phyloP scores from a whole-genome alignment of 2,329 filamentous ascomycete species.

The Xylariaceae sp. region DNA sequence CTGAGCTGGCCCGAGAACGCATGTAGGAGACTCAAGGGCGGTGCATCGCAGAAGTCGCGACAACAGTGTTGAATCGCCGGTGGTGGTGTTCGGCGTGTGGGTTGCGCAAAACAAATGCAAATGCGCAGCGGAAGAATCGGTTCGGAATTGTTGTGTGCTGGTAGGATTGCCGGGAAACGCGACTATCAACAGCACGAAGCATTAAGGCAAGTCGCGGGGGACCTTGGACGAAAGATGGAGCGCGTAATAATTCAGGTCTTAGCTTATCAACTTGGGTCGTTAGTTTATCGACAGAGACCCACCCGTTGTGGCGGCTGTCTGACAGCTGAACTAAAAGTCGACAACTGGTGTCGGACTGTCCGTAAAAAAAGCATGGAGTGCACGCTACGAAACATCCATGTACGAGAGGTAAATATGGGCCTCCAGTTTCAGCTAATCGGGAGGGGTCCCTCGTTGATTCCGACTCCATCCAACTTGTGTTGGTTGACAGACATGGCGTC shows the following conservation, averaged over 20 bases:
- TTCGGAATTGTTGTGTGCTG: constrained; percentile 1
- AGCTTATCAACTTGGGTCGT: background rate
- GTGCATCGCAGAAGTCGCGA: constrained; percentile 7
- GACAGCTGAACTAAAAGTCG: background rate
- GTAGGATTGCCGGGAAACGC: constrained; percentile 6
- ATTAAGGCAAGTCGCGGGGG: constrained; percentile 12
- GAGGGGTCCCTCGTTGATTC: background rate
- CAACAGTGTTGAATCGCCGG: background rate
- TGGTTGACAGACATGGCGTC: background rate
- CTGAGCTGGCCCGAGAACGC: constrained; percentile 7
- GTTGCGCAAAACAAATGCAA: background rate
- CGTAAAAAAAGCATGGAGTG: background rate
- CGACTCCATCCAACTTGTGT: no score
- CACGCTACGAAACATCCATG: background rate
- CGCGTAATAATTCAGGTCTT: background rate
- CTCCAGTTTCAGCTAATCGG: background rate
- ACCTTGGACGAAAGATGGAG: background rate
- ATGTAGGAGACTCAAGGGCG: constrained; percentile 4
- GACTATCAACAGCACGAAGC: constrained; percentile 5
- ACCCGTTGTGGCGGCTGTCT: background rate
- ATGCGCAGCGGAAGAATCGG: constrained; percentile 7
- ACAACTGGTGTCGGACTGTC: no score
- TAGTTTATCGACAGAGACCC: background rate
- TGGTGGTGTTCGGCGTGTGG: background rate
- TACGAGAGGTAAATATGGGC: no score